Evolutionary conservation across 2,329 filamentous ascomycete genomes (phyloP).

Genomic region (Arachnomyces sp.): DNA sequence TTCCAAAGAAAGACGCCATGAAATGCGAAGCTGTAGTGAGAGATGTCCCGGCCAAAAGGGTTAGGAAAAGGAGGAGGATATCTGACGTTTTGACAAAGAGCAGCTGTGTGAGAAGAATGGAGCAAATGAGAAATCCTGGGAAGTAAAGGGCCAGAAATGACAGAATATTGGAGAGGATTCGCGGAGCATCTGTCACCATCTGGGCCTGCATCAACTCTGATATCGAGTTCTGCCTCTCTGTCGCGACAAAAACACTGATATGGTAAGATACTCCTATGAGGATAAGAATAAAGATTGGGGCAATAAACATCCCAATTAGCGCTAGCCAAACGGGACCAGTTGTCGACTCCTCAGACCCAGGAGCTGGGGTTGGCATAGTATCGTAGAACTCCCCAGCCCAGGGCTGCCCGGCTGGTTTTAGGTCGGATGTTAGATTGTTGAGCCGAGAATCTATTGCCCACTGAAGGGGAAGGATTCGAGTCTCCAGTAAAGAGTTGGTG

Average conservation of each 20-base stretch:
- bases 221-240: conserved; percentile 74
- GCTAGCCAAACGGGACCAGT: too few species aligned
- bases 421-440: too few species aligned
- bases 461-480: too few species aligned
- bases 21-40: conserved; percentile 69
- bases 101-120: conserved; percentile 50
- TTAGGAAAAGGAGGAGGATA: conserved; percentile 60
- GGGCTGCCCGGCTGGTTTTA: too few species aligned
- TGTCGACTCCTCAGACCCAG: too few species aligned
- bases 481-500: too few species aligned
- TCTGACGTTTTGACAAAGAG: conserved; percentile 54
- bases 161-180: conserved; percentile 65
- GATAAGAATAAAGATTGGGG: conserved; percentile 66
- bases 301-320: conserved; percentile 42
- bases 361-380: too few species aligned
- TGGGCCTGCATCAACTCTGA: conserved; percentile 78
- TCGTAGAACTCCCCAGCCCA: too few species aligned
- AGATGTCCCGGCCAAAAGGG: conserved; percentile 62
- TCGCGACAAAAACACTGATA: conserved; percentile 70
- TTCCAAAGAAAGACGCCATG: conserved; percentile 53
- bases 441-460: too few species aligned
- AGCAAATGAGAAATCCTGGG: conserved; percentile 70
- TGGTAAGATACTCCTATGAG: conserved; percentile 76
- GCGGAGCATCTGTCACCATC: conserved; percentile 70
- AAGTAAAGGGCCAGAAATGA: conserved; percentile 69